Evolutionary conservation across 2,329 filamentous ascomycete genomes (phyloP).

Genomic region (Calonectria honghensis): DNA sequence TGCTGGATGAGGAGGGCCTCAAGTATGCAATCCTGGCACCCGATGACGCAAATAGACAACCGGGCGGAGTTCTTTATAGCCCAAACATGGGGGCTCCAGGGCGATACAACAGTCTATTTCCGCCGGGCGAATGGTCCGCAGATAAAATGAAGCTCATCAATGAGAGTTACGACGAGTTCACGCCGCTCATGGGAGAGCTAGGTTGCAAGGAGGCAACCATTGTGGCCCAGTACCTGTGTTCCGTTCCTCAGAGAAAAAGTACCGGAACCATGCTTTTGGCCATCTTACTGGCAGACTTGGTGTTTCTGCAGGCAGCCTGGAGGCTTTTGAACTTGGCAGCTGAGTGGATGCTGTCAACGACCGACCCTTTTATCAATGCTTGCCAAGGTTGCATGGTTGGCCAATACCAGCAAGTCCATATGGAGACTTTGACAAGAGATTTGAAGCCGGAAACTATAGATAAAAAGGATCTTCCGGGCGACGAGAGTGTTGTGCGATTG

Average conservation of each 20-base stretch:
- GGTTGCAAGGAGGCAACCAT: conserved; percentile 27
- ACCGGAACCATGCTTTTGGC: conserved; percentile 39
- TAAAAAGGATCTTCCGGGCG: not conserved
- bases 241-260: conserved; percentile 41
- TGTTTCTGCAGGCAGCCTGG: conserved; percentile 46
- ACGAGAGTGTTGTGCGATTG: not conserved
- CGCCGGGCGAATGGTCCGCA: not conserved
- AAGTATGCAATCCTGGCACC: conserved; percentile 39
- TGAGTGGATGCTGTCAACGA: conserved; percentile 27
- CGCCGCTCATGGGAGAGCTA: conserved; percentile 17
- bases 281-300: conserved; percentile 40
- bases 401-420: not conserved
- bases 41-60: conserved; percentile 37
- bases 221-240: conserved; percentile 43
- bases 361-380: not conserved
- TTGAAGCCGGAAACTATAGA: not conserved
- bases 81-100: not conserved
- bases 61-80: conserved; percentile 6
- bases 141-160: conserved; percentile 31
- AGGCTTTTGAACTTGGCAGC: conserved; percentile 35
- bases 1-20: conserved; percentile 30
- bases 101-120: conserved; percentile 33
- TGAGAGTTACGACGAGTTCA: conserved; percentile 34
- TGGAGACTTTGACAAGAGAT: not conserved
- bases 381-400: conserved; percentile 33